A percentile compares a stretch with the other conserved stretches of the same genome.
phyloP scores from a whole-genome alignment of 176 grass and related monocot species.

The Bromus sterilis region DNA sequence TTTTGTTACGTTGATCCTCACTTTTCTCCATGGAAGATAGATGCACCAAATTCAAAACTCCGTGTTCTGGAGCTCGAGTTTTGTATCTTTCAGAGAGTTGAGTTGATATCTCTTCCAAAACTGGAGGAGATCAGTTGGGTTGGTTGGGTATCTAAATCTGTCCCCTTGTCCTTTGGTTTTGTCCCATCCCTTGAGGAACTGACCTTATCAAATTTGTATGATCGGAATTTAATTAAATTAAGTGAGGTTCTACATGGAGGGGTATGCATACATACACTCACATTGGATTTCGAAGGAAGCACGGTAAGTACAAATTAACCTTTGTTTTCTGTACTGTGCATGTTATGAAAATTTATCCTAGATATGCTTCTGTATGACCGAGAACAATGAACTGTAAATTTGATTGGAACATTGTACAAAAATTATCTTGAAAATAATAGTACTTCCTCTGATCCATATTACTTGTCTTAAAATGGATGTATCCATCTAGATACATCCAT shows the following conservation, averaged over 20 bases:
- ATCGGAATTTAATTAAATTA: background rate
- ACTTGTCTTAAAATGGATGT: no score
- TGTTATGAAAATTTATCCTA: background rate
- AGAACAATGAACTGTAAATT: background rate
- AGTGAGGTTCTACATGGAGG: background rate
- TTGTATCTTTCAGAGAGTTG: background rate
- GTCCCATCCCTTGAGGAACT: background rate
- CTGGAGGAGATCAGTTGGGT: background rate
- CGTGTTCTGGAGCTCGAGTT: background rate
- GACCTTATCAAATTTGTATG: background rate
- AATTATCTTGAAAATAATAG: background rate
- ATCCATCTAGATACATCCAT: no score
- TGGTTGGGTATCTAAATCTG: background rate
- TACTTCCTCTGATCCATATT: no score
- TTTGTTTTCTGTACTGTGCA: background rate
- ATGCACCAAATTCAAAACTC: background rate
- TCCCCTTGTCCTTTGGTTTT: background rate
- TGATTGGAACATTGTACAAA: background rate
- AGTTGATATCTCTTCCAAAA: background rate
- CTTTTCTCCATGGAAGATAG: background rate
- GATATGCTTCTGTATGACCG: background rate
- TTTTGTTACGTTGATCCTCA: background rate
- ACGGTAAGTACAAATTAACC: background rate
- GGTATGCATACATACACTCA: background rate
- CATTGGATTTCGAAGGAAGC: background rate